Evolutionary conservation across 1,284 basidiomycete genomes (phyloP), one percentile per base, ranked within the genome.

Genomic region (Abortiporus biennis): DNA sequence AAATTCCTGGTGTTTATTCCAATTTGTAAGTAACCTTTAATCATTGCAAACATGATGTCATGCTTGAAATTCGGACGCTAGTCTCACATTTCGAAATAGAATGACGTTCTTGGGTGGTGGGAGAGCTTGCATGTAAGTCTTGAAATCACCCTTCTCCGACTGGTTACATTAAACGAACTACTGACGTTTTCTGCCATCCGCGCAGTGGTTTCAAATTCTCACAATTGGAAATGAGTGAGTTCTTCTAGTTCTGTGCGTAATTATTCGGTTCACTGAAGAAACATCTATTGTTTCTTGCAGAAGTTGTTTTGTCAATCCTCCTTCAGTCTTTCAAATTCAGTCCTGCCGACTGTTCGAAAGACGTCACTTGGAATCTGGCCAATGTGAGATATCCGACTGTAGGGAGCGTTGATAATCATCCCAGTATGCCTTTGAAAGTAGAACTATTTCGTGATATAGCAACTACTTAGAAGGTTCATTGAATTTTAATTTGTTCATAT

Each of bases 1-100:
- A 44, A 21, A 45, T 54, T 11, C 53, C 53, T 1, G 53, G 53
- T 11, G 38, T 48, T 13, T 45, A 48, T 32, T 37, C 47, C 5
- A 40, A 48, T 29, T 24, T 43, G 47, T 48, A 31, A 30, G 47
- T 43, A 3, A 4, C 17, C 4, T 20, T 20, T 34, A 20, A 17
- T 43, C 13, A 20, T 21, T 23, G 15, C 12, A n/a, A 19, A 24
- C 25, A 6, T 6, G 29, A 9, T 12, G 6, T 27, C 9, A 19
- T 9, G 27, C n/a, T 29, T 36, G 24, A 9, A 20, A 19, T 37
- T 4, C 8, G 16, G 25, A 16, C n/a, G 36, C 19, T 5, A 9
- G 17, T 27, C 4, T 31, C 15, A 9, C 21, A 24, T 21, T 19
- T 19, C 33, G 27, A 13, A 5, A 6, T 24, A 48, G 47, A 15